A percentile compares a stretch with the other conserved stretches of the same genome.
These are phyloP conservation scores for Chytridiales sp. DNA, from an alignment of 371 early-diverging fungal genomes.

Conservation along the genomic window DNA sequence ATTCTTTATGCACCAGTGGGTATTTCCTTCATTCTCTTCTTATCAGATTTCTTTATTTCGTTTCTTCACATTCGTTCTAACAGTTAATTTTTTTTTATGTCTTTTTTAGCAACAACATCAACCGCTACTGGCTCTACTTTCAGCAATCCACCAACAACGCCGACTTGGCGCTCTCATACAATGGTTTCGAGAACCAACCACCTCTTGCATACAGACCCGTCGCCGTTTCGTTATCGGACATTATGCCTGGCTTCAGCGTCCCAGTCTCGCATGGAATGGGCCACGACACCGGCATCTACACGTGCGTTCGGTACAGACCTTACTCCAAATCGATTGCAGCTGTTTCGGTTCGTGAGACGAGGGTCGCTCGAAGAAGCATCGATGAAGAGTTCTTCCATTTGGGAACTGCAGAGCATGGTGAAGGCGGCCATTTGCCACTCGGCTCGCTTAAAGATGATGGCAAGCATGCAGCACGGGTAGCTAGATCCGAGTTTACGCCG, in stretches of 20 bases:
- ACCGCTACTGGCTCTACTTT: constrained; percentile 54
- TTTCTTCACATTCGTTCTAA: no score
- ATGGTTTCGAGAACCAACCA: no score
- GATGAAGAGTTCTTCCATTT: no score
- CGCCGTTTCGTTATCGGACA: background rate
- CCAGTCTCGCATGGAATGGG: background rate
- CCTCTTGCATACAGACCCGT: no score
- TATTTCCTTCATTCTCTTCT: no score
- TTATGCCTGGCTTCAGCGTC: constrained; percentile 10
- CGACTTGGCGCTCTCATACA: no score
- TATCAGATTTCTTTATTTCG: no score
- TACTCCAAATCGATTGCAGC: constrained; percentile 3
- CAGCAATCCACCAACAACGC: constrained; percentile 28
- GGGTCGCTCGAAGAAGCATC: constrained; percentile 2
- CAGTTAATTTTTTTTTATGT: no score
- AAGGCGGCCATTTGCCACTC: no score
- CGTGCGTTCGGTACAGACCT: constrained; percentile 2
- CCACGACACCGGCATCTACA: background rate
- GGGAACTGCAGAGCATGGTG: no score
- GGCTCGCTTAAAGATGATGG: no score
- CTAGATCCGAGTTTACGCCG: background rate
- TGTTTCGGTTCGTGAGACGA: background rate
- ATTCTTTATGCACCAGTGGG: constrained; percentile 60
- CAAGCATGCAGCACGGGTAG: background rate
- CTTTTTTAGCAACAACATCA: constrained; percentile 49